These are phyloP conservation scores for Triglochin maritima DNA, from an alignment of 106 monocot genomes.

Conservation along the genomic window DNA sequence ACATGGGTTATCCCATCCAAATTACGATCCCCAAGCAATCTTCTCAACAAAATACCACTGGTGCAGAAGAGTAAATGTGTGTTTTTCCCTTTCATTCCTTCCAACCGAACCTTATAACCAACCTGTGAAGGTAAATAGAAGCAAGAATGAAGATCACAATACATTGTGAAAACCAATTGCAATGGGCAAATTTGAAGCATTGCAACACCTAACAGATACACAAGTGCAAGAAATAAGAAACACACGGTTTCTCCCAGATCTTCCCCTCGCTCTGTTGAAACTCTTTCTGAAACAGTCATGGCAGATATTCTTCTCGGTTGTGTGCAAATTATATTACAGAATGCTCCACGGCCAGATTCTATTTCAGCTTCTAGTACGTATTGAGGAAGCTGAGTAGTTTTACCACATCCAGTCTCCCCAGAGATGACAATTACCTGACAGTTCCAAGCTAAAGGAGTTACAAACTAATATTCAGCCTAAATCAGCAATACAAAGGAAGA, in stretches of 20 bases:
- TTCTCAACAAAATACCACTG: slow-evolving; percentile 97
- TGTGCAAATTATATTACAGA: slow-evolving; percentile 97
- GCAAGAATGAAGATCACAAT: slow-evolving; percentile 2
- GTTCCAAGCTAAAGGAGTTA: background rate
- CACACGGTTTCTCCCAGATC: slow-evolving; percentile 89
- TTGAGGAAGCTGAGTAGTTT: slow-evolving; percentile 98
- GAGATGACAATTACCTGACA: slow-evolving; percentile 87
- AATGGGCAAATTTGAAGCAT: background rate
- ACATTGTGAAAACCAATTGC: too few relatives aligned
- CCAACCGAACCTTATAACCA: slow-evolving; percentile 99
- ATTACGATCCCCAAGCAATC: slow-evolving; percentile 85
- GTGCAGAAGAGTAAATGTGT: slow-evolving; percentile 99
- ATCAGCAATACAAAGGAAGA: background rate
- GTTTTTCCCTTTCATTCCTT: slow-evolving; percentile 98
- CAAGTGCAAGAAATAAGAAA: slow-evolving; percentile 4
- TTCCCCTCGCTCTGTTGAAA: slow-evolving; percentile 93
- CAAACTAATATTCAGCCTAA: background rate
- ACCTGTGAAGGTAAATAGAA: slow-evolving; percentile 38
- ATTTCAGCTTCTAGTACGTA: slow-evolving; percentile 93
- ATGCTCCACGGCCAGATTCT: slow-evolving; percentile 98
- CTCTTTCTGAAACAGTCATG: slow-evolving; percentile 95
- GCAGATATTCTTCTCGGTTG: slow-evolving; percentile 99
- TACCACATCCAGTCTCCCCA: slow-evolving; percentile 98
- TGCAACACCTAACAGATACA: background rate
- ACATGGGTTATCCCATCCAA: slow-evolving; percentile 93